phyloP scores from a whole-genome alignment of 345 rosid species.

The Ceriops tagal region DNA sequence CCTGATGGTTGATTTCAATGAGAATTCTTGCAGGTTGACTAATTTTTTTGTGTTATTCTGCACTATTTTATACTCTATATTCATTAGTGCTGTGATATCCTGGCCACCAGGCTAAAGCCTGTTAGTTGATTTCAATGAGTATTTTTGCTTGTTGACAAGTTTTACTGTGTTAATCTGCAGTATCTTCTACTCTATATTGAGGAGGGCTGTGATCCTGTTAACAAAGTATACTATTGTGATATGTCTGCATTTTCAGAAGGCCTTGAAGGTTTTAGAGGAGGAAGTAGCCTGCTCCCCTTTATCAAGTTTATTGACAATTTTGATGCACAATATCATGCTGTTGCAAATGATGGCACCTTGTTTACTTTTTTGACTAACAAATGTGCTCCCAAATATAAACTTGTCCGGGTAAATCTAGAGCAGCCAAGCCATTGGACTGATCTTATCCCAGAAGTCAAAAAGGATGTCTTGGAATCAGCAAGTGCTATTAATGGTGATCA shows the following conservation, averaged over 20 bases:
- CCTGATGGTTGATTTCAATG: no score
- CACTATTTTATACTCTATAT: no score
- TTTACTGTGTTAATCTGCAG: constrained; percentile 41
- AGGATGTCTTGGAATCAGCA: constrained; percentile 77
- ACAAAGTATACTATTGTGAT: constrained; percentile 73
- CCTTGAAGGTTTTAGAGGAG: constrained; percentile 56
- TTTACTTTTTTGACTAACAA: constrained; percentile 80
- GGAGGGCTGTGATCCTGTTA: constrained; percentile 75
- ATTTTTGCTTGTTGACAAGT: constrained; percentile 1
- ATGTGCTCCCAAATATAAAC: constrained; percentile 77
- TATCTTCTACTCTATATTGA: constrained; percentile 51
- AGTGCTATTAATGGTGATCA: constrained; percentile 58
- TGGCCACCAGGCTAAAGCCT: no score
- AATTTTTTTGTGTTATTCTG: no score
- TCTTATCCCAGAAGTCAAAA: constrained; percentile 64
- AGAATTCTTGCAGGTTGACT: no score
- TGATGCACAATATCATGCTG: constrained; percentile 52
- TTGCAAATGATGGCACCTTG: constrained; percentile 69
- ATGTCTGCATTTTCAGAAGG: constrained; percentile 62
- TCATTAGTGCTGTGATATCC: no score
- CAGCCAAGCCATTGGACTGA: constrained; percentile 77
- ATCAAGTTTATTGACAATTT: constrained; percentile 69
- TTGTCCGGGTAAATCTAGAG: constrained; percentile 72
- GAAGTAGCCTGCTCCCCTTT: constrained; percentile 56
- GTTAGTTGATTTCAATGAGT: background rate